Base-by-base conservation (phyloP, 2,329 filamentous ascomycete species). In the Periconia sp. region DNA sequence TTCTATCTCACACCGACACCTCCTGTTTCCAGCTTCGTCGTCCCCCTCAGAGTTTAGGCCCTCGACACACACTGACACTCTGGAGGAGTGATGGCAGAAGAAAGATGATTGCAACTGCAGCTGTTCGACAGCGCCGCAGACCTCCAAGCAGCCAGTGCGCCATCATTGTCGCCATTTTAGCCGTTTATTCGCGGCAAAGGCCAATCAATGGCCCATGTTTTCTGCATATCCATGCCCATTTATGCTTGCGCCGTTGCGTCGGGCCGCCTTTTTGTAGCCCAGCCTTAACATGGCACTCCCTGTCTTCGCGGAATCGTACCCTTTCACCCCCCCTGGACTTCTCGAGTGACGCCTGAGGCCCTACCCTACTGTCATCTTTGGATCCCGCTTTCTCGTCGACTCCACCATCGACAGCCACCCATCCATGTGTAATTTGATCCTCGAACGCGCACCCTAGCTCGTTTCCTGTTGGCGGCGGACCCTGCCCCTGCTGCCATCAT, bases 161-260 rank as follows among this genome's bases (percentile, higher is more conserved):
- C n/a, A 40, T 31, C 41, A 50, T 57, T 53, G 59, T 59, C 64
- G 66, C 61, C 55, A 59, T 70, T 70, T 71, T 66, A 69, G 61
- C 70, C 68, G 63, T 69, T 64, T 66, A 65, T 70, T 70, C 57
- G 41, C 47, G 27, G 20, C 35, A 27, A 9, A 15, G 51, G 49
- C 70, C 67, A 72, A 66, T 71, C 62, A 67, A 10, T 48, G 41
- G 10, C 20, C 14, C 15, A 41, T 19, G 46, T 45, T 56, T 51
- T 49, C 51, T 57, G 65, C 68, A 67, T 71, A 67, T 57, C 54
- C 55, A 62, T 57, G 65, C 66, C 66, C 64, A 64, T 63, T 64
- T 69, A 67, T 63, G 58, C 58, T 58, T 63, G 60, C 57, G 61
- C 66, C 68, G 56, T 59, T 59, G 54, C 63, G 62, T 62, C 65